Conservation (phyloP, 179 eudicot species). For the Actinidia chinensis region DNA sequence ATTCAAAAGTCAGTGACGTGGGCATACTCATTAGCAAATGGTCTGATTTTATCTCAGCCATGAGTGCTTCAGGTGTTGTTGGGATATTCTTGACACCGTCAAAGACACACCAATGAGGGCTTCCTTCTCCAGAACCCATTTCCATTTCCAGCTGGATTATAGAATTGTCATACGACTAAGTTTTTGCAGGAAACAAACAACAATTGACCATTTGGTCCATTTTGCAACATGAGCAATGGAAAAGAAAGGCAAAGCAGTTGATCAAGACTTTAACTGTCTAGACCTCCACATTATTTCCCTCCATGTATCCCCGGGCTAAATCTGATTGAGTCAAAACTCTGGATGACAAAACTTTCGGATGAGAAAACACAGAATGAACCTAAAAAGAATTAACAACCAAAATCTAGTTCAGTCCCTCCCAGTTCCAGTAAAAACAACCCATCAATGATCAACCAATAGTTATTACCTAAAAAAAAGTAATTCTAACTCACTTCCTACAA, state of each 20-base stretch:
- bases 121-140: constrained; percentile 51
- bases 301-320: not conserved
- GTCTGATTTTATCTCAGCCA: constrained; percentile 79
- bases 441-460: not conserved
- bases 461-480: no score
- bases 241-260: not conserved
- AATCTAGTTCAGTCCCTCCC: not conserved
- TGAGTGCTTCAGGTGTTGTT: constrained; percentile 56
- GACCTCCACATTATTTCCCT: not conserved
- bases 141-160: not conserved
- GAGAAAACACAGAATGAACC: not conserved
- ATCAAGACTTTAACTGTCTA: not conserved
- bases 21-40: constrained; percentile 58
- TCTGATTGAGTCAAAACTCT: not conserved
- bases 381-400: not conserved
- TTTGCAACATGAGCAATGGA: constrained; percentile 2
- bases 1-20: constrained; percentile 44
- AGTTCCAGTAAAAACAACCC: not conserved
- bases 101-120: constrained; percentile 54
- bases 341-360: not conserved
- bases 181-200: not conserved
- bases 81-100: constrained; percentile 55
- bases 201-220: constrained; percentile 1
- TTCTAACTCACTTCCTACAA: not conserved
- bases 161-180: not conserved